These are phyloP conservation scores for Myriosclerotinia scirpicola DNA, from an alignment of 2,329 filamentous ascomycete species.

Conservation along the genomic window DNA sequence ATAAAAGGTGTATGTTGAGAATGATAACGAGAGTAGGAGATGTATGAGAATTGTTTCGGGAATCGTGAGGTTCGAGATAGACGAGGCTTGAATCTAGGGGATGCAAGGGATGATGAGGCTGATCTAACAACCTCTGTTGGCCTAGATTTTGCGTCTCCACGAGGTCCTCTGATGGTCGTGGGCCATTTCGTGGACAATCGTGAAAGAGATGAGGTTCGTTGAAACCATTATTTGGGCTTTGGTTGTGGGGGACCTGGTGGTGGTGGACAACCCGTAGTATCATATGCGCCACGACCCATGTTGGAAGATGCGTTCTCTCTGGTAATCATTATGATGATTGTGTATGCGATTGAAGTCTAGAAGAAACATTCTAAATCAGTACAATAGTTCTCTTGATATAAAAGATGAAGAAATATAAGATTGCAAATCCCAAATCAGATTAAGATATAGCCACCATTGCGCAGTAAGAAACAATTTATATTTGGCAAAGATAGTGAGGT, in stretches of 20 bases:
- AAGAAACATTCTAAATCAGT: constrained; percentile 20
- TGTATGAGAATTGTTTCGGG: constrained; percentile 4
- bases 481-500: constrained; percentile 13
- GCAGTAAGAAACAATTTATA: constrained; percentile 15
- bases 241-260: constrained; percentile 43
- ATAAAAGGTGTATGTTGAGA: constrained; percentile 16
- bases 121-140: neutral
- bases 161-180: constrained; percentile 17
- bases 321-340: constrained; percentile 34
- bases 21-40: constrained; percentile 5
- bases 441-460: constrained; percentile 3
- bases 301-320: constrained; percentile 42
- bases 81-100: constrained; percentile 4
- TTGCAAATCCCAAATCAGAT: constrained; percentile 17
- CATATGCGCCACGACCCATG: constrained; percentile 54
- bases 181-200: constrained; percentile 22
- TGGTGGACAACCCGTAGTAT: constrained; percentile 50
- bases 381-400: neutral
- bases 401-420: constrained; percentile 11
- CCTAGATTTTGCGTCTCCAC: constrained; percentile 17
- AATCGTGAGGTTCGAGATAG: constrained; percentile 24
- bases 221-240: constrained; percentile 38
- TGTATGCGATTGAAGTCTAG: constrained; percentile 6
- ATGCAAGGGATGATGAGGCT: constrained; percentile 10
- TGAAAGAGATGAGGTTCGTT: constrained; percentile 20